Percentiles rank a stretch among this genome's conserved stretches.
Conservation (phyloP, 2,329 filamentous ascomycete species). For the Cladophialophora immunda region DNA sequence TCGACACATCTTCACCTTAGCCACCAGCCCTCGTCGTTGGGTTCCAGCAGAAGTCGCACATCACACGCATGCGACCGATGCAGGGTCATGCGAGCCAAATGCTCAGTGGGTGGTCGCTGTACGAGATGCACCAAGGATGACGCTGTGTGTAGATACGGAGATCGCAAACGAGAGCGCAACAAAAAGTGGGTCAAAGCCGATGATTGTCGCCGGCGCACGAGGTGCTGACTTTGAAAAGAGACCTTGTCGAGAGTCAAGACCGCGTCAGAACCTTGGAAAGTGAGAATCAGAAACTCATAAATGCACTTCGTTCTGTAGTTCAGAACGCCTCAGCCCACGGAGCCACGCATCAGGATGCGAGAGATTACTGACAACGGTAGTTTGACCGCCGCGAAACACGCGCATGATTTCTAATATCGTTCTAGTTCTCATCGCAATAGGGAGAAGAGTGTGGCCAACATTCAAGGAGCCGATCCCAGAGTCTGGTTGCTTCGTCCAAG, state of each 20-base stretch:
- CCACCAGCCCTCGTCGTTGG: no score
- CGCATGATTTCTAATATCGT: background rate
- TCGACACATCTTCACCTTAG: no score
- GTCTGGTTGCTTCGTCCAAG: background rate
- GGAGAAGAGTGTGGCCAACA: background rate
- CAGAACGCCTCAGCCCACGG: constrained; percentile 21
- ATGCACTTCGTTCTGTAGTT: no score
- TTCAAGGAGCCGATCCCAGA: constrained; percentile 23
- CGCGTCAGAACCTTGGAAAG: constrained; percentile 30
- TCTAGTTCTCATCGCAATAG: constrained; percentile 22
- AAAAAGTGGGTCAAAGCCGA: constrained; percentile 30
- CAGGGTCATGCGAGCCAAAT: constrained; percentile 35
- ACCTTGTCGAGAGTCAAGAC: constrained; percentile 34
- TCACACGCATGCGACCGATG: constrained; percentile 39
- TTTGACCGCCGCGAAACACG: background rate
- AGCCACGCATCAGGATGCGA: constrained; percentile 26
- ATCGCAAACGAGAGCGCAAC: constrained; percentile 38
- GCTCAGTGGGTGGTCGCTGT: constrained; percentile 34
- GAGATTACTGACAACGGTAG: constrained; percentile 32
- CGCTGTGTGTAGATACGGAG: constrained; percentile 32
- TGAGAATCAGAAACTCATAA: constrained; percentile 28
- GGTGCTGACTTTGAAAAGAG: constrained; percentile 24
- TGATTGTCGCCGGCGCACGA: background rate
- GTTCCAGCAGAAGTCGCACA: constrained; percentile 21
- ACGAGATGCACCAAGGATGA: constrained; percentile 37